Evolutionary conservation across 2,329 filamentous ascomycete species (phyloP).

Genomic region (Penicillium sp.): DNA sequence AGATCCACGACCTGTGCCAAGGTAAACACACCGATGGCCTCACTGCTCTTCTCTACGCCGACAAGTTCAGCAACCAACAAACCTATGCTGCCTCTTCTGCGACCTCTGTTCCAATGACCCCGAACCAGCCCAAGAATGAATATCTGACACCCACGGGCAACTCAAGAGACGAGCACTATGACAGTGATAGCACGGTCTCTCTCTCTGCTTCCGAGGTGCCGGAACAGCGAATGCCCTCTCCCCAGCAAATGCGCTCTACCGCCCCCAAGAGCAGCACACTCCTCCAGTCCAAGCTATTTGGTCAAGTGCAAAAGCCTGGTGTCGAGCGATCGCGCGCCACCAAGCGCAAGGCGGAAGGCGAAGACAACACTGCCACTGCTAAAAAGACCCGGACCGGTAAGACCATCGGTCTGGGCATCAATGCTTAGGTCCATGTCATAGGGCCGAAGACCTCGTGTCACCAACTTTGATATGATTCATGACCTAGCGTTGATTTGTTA

Average conservation of each 20-base stretch:
- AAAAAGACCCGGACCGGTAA: conserved; percentile 56
- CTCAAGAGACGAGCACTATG: conserved; percentile 55
- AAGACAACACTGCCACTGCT: conserved; percentile 34
- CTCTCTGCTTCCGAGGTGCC: conserved; percentile 59
- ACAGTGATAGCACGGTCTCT: conserved; percentile 84
- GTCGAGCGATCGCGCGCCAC: conserved; percentile 35
- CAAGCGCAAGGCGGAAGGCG: conserved; percentile 46
- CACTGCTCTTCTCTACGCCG: conserved; percentile 41
- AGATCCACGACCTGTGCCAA: conserved; percentile 44
- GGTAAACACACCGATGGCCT: conserved; percentile 41
- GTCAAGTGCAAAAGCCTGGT: conserved; percentile 60
- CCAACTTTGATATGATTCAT: conserved; percentile 27
- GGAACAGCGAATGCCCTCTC: conserved; percentile 51
- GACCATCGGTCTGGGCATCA: conserved; percentile 60
- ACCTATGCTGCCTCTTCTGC: conserved; percentile 47
- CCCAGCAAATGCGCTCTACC: conserved; percentile 25
- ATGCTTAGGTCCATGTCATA: conserved; percentile 31
- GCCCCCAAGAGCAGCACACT: conserved; percentile 48
- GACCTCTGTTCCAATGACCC: conserved; percentile 74
- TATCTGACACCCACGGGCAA: conserved; percentile 63
- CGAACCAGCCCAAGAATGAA: conserved; percentile 57
- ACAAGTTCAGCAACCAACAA: conserved; percentile 40
- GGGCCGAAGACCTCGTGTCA: conserved; percentile 6
- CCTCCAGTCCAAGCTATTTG: conserved; percentile 66
- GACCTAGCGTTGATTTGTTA: conserved; percentile 23